A percentile compares a stretch with the other conserved stretches of the same genome.
These are phyloP conservation scores for Bathelium albidoporum DNA, from an alignment of 495 filamentous ascomycete species.

Conservation along the genomic window DNA sequence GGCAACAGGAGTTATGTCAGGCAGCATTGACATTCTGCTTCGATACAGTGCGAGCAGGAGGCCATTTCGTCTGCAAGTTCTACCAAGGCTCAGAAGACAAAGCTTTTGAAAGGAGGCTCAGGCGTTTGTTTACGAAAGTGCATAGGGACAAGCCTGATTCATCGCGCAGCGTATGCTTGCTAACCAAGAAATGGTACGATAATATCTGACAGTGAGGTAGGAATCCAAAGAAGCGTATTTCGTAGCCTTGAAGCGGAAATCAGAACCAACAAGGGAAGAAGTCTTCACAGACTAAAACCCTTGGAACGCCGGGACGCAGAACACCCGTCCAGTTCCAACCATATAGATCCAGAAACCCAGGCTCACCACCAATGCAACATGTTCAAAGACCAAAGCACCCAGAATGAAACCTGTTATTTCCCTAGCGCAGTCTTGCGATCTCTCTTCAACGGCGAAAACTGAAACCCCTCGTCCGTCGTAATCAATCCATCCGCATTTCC, in stretches of 20 bases:
- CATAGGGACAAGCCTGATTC: slow-evolving; percentile 80
- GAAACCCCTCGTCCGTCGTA: slow-evolving; percentile 32
- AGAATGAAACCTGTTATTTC: slow-evolving; percentile 7
- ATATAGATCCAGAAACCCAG: background rate
- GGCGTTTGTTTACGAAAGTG: slow-evolving; percentile 64
- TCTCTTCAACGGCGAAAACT: slow-evolving; percentile 74
- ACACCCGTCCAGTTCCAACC: background rate
- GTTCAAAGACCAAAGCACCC: background rate
- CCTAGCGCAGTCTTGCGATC: slow-evolving; percentile 46
- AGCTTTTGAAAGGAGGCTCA: slow-evolving; percentile 59
- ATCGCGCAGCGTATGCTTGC: slow-evolving; percentile 62
- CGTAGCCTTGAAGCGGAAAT: slow-evolving; percentile 57
- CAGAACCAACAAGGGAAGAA: slow-evolving; percentile 31
- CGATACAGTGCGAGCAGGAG: slow-evolving; percentile 70
- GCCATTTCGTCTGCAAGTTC: slow-evolving; percentile 94
- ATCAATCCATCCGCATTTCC: slow-evolving; percentile 29
- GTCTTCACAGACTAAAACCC: slow-evolving; percentile 25
- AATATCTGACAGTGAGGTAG: slow-evolving; percentile 36
- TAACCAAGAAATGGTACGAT: background rate
- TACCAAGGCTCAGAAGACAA: slow-evolving; percentile 86
- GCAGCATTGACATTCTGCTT: slow-evolving; percentile 74
- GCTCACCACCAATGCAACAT: too few species aligned
- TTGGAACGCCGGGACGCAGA: background rate
- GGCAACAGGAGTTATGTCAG: slow-evolving; percentile 69
- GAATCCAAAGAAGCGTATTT: slow-evolving; percentile 88